Base-by-base conservation (phyloP, 257 asterid genomes). In the Asclepias syriaca region DNA sequence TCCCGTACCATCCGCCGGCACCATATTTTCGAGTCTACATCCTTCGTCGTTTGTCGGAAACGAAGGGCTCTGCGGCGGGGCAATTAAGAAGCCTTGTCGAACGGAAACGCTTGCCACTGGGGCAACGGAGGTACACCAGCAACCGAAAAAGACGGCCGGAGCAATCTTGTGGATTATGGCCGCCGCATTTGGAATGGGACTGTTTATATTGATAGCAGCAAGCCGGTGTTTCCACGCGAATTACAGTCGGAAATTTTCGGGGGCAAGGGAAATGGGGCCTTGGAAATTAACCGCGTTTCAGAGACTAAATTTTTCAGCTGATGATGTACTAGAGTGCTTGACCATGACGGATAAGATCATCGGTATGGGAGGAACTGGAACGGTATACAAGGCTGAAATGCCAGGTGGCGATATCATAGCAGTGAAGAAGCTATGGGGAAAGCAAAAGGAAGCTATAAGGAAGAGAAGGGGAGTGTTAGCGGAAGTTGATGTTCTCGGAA, bases 281-380 rank as follows among this genome's bases (percentile, higher is more conserved):
- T 95, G 99, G 99, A 86, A 84, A 50, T 72, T 95, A 45, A 92
- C 97, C 0, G 96, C 99, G 0, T 95, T 91, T 56, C 99, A 92
- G 15, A 74, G 97, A 46, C 59, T 95, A 56, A 88, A 84, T 69
- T 95, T 88, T 90, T 80, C 98, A 19, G 95, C 93, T 4, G 92
- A 85, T 24, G 96, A 95, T 60, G 93, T 95, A 0, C 24, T 88
- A 7, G 93, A 91, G 78, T 84, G 92, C 50, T 53, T 90, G 18
- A 75, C 81, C 6, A 65, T 57, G 82, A 81, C 87, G 2, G 86
- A 92, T n/a, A 84, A 83, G 84, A 78, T 95, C 27, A 29, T 95
- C 4, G 99, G 98, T 34, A 85, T 87, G 93, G 99, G 99, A 32
- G 81, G 97, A 6, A 76, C 96, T 0, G 99, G 98, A 48, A 88